A percentile compares a stretch with the other conserved stretches of the same genome.
phyloP scores from a whole-genome alignment of 805 yeast species.

The Wickerhamiella slavikovae region DNA sequence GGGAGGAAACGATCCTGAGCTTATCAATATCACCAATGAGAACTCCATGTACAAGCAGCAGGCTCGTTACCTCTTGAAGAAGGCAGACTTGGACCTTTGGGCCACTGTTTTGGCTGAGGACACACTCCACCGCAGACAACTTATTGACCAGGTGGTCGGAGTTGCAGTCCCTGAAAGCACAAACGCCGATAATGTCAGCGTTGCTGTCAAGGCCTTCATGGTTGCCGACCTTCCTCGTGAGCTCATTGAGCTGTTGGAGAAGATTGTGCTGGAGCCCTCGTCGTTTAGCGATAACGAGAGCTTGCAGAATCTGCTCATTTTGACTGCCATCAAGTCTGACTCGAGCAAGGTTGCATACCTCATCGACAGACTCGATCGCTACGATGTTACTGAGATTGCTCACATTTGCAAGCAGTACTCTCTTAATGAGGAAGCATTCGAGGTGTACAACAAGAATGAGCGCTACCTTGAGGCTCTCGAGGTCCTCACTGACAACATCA shows the following conservation, averaged over 20 bases:
- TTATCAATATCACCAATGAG: conserved; percentile 82
- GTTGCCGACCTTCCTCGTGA: conserved; percentile 82
- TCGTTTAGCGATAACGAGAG: conserved; percentile 92
- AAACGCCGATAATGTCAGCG: conserved; percentile 85
- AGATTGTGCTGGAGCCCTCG: conserved; percentile 91
- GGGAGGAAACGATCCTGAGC: conserved; percentile 79
- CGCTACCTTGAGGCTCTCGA: conserved; percentile 60
- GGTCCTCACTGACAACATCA: conserved; percentile 77
- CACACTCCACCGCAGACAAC: conserved; percentile 71
- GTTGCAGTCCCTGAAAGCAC: conserved; percentile 95
- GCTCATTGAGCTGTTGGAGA: conserved; percentile 83
- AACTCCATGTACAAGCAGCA: conserved; percentile 97
- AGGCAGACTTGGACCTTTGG: conserved; percentile 81
- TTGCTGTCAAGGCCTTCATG: conserved; percentile 96
- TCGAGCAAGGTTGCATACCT: conserved; percentile 64
- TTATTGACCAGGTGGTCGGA: conserved; percentile 85
- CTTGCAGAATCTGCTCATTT: conserved; percentile 73
- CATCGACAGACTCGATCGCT: conserved; percentile 76
- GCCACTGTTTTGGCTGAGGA: conserved; percentile 50
- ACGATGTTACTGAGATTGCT: conserved; percentile 86
- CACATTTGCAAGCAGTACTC: conserved; percentile 77
- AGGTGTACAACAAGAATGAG: conserved; percentile 72
- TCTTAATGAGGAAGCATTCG: conserved; percentile 82
- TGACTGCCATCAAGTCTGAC: conserved; percentile 93
- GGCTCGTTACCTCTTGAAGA: conserved; percentile 80